phyloP scores from a whole-genome alignment of 1,139 yeast genomes.

The Suhomyces wounanorum region DNA sequence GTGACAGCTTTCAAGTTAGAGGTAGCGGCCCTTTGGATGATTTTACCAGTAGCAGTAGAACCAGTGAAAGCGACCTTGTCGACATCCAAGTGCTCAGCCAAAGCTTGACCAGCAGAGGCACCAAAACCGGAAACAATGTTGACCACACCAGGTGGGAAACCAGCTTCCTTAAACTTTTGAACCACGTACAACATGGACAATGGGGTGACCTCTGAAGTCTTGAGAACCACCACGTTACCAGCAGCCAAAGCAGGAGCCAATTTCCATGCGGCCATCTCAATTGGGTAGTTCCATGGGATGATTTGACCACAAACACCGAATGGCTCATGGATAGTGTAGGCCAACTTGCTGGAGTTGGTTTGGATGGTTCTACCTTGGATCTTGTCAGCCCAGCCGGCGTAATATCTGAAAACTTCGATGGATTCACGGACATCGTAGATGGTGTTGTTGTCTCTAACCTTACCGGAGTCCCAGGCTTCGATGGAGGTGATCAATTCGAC shows the following conservation, averaged over 20 bases:
- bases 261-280: constrained; percentile 62
- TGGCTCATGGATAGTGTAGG: constrained; percentile 82
- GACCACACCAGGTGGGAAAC: constrained; percentile 73
- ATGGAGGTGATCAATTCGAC: constrained; percentile 61
- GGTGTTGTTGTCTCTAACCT: constrained; percentile 56
- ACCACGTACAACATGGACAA: constrained; percentile 59
- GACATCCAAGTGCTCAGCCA: constrained; percentile 57
- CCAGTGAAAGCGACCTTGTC: constrained; percentile 72
- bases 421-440: constrained; percentile 61
- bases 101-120: constrained; percentile 56
- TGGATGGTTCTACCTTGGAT: constrained; percentile 68
- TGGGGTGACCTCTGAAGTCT: constrained; percentile 70
- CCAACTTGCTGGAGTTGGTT: constrained; percentile 66
- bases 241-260: constrained; percentile 69
- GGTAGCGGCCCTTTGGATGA: constrained; percentile 63
- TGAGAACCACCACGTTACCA: constrained; percentile 64
- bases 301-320: constrained; percentile 79
- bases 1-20: constrained; percentile 68
- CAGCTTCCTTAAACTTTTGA: constrained; percentile 58
- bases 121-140: constrained; percentile 62
- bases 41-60: constrained; percentile 61
- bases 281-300: constrained; percentile 67
- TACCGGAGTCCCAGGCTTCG: constrained; percentile 84
- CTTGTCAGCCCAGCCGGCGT: constrained; percentile 87
- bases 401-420: constrained; percentile 61